A percentile compares a stretch with the other conserved stretches of the same genome.
phyloP scores from a whole-genome alignment of 2,329 filamentous ascomycete genomes.

The Phaeoacremonium minimum region DNA sequence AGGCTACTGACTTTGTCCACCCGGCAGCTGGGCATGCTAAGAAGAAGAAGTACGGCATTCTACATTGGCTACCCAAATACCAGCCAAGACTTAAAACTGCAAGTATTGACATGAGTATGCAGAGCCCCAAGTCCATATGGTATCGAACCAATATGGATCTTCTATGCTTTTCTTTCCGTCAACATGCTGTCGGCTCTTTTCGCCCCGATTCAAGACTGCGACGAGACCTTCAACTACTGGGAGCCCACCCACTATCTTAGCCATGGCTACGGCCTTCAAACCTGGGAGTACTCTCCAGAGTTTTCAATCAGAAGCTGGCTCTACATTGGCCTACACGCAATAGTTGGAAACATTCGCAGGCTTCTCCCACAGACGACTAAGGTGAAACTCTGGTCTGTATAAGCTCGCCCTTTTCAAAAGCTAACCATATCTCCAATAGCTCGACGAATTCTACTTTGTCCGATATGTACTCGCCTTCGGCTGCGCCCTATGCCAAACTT shows the following conservation, averaged over 20 bases:
- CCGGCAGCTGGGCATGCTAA: slow-evolving; percentile 44
- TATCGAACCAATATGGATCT: slow-evolving; percentile 69
- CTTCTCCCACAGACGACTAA: slow-evolving; percentile 60
- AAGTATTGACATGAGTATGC: slow-evolving; percentile 8
- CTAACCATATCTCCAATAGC: not conserved
- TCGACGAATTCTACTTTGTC: slow-evolving; percentile 82
- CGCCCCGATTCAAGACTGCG: slow-evolving; percentile 93
- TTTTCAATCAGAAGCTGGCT: slow-evolving; percentile 95
- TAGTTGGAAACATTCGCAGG: slow-evolving; percentile 62
- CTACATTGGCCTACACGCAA: slow-evolving; percentile 77
- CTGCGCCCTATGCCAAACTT: slow-evolving; percentile 78
- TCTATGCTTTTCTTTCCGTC: slow-evolving; percentile 73
- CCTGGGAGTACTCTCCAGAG: slow-evolving; percentile 96
- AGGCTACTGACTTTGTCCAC: slow-evolving; percentile 37
- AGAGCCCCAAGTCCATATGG: slow-evolving; percentile 53
- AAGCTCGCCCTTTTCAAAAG: slow-evolving; percentile 10
- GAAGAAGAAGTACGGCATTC: slow-evolving; percentile 51
- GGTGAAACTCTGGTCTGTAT: slow-evolving; percentile 23
- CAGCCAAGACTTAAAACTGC: no score
- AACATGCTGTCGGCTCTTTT: slow-evolving; percentile 74
- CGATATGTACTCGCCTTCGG: slow-evolving; percentile 68
- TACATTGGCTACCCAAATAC: no score
- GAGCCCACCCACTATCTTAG: slow-evolving; percentile 92
- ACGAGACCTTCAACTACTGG: slow-evolving; percentile 99
- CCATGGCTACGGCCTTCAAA: slow-evolving; percentile 90